phyloP scores from a whole-genome alignment of 2,329 filamentous ascomycete species.

The Fusarium scirpi region DNA sequence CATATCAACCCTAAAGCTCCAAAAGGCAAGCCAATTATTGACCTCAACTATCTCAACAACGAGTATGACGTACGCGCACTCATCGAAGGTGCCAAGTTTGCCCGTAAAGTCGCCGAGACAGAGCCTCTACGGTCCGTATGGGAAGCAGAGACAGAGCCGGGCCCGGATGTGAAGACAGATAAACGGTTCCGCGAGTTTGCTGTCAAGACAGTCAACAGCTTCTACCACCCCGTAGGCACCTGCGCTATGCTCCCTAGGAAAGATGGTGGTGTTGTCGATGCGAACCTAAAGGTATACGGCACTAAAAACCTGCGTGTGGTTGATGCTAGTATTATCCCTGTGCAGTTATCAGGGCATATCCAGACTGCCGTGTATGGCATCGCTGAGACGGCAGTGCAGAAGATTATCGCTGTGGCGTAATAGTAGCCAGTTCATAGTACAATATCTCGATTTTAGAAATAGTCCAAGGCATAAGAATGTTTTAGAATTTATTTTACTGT shows the following conservation, averaged over 20 bases:
- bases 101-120: slow-evolving; percentile 2
- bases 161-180: background rate
- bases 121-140: slow-evolving; percentile 1
- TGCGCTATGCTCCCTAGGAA: slow-evolving; percentile 8
- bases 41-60: slow-evolving; percentile 4
- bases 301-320: slow-evolving; percentile 1
- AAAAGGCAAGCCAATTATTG: background rate
- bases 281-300: background rate
- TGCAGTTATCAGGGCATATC: slow-evolving; percentile 2
- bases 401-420: background rate
- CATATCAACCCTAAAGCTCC: background rate
- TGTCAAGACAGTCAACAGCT: slow-evolving; percentile 5
- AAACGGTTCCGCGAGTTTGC: background rate
- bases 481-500: too few species aligned
- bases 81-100: slow-evolving; percentile 2
- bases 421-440: background rate
- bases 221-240: background rate
- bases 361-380: slow-evolving; percentile 8
- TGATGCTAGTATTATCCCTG: slow-evolving; percentile 15
- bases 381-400: background rate
- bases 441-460: too few species aligned
- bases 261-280: slow-evolving; percentile 1
- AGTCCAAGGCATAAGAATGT: too few species aligned
- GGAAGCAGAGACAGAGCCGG: background rate
- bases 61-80: slow-evolving; percentile 1